Percentiles rank a stretch among this genome's conserved stretches.
phyloP scores from a whole-genome alignment of 257 asterid species.

The Nicotiana paniculata region DNA sequence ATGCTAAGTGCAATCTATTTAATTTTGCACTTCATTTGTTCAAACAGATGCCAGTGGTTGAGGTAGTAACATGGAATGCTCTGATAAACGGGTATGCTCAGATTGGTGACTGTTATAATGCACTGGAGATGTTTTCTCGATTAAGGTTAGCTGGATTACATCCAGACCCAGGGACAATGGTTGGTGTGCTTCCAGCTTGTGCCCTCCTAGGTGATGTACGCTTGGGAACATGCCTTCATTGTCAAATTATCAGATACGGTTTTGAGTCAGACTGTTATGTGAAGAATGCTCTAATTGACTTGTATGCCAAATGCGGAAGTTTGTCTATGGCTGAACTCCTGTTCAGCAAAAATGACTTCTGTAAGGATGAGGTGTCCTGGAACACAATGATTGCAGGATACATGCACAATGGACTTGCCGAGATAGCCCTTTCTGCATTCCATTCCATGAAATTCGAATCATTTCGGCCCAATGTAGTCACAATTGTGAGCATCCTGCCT shows the following conservation, averaged over 20 bases:
- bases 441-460: neutral
- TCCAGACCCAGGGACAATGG: conserved; percentile 37
- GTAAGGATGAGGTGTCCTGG: conserved; percentile 38
- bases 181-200: conserved; percentile 37
- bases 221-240: conserved; percentile 25
- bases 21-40: conserved; percentile 22
- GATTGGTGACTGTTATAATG: conserved; percentile 20
- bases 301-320: conserved; percentile 36
- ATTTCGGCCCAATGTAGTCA: conserved; percentile 7
- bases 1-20: conserved; percentile 29
- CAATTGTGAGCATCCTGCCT: conserved; percentile 12
- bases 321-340: conserved; percentile 26
- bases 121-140: conserved; percentile 19
- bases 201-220: conserved; percentile 22
- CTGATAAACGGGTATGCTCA: conserved; percentile 33
- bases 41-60: conserved; percentile 23
- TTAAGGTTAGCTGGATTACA: conserved; percentile 21
- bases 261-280: conserved; percentile 30
- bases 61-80: conserved; percentile 41
- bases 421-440: conserved; percentile 20
- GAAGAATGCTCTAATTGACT: conserved; percentile 31
- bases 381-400: conserved; percentile 34
- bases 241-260: conserved; percentile 24
- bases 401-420: conserved; percentile 25
- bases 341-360: conserved; percentile 17